Conservation (phyloP, 495 filamentous ascomycete species). For the Penicillium verhagenii region DNA sequence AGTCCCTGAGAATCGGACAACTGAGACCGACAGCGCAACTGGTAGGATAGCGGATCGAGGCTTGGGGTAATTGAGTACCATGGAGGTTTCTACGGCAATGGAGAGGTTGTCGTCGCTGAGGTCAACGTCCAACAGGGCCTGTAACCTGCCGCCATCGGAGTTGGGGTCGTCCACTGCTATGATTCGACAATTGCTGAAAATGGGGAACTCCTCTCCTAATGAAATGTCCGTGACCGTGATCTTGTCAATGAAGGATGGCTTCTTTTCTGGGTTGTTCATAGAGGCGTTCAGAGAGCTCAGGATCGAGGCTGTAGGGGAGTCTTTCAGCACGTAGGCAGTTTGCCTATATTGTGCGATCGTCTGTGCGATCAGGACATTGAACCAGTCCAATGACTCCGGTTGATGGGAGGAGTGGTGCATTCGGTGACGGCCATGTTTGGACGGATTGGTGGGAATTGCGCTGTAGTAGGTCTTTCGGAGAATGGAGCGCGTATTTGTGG, state of each 20-base stretch:
- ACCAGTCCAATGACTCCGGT: constrained; percentile 99
- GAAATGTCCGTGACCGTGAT: constrained; percentile 91
- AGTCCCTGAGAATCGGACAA: constrained; percentile 92
- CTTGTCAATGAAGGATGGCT: constrained; percentile 88
- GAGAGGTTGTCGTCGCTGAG: constrained; percentile 90
- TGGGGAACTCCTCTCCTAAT: constrained; percentile 94
- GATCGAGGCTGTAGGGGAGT: constrained; percentile 66
- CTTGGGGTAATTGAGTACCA: constrained; percentile 91
- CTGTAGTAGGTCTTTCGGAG: constrained; percentile 98
- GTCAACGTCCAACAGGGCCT: constrained; percentile 95
- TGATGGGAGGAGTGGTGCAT: constrained; percentile 74
- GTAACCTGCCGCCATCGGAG: constrained; percentile 64
- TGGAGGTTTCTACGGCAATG: constrained; percentile 86
- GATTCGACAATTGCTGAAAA: constrained; percentile 97
- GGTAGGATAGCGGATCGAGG: constrained; percentile 86
- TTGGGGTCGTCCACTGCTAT: constrained; percentile 58
- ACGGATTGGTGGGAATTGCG: constrained; percentile 55
- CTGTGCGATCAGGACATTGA: constrained; percentile 96
- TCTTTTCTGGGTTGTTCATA: constrained; percentile 74
- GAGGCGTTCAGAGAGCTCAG: constrained; percentile 88
- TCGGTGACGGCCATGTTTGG: constrained; percentile 45
- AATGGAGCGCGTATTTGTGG: constrained; percentile 82
- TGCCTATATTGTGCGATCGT: constrained; percentile 92
- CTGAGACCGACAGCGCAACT: constrained; percentile 84
- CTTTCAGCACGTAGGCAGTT: constrained; percentile 81